Evolutionary conservation across 2,329 filamentous ascomycete species (phyloP), one percentile per base, ranked within the genome.

Genomic region (Fusarium virguliforme): DNA sequence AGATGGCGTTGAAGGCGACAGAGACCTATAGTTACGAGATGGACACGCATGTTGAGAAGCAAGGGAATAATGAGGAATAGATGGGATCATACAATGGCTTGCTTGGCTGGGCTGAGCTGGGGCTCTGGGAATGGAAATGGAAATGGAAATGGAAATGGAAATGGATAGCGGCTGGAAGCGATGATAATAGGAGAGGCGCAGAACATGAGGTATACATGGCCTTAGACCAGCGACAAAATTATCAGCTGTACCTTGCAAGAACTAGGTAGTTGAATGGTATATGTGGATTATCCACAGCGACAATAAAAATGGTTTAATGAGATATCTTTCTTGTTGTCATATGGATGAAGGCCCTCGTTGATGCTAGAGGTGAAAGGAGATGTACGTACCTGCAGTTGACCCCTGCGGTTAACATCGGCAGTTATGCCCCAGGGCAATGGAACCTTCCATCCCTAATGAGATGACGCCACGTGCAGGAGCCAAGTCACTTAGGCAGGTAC

Each of bases 401-500:
- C 50, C 58, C 32, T 55, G 55, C 72, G 74, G 74, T 38, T 75
- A 75, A 70, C 55, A 55, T 64, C 74, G 74, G 74, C 56, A 70
- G 46, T 50, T 38, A 22, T 22, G 40, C 41, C 24, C 37, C 60
- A 63, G 41, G 50, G 50, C 37, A 64, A 50, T 50, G 46, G 28
- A 51, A 60, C 51, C 53, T 48, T 37, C 35, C 53, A 60, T 50
- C 53, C 59, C 24, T 43, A 46, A 26, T 64, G 60, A 54, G 66
- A 76, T 76, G 74, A 75, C 74, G 74, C 74, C 69, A 74, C 71
- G 71, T 67, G 72, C 72, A 64, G 68, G 63, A 57, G 67, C 57
- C 64, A 71, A 61, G 55, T 66, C 64, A 65, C 41, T 71, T 54
- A 68, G 63, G 63, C 60, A 75, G 63, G 71, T 50, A 50, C 43